Base-by-base conservation (phyloP, 2,329 filamentous ascomycete genomes). In the Shiraia bambusicola region DNA sequence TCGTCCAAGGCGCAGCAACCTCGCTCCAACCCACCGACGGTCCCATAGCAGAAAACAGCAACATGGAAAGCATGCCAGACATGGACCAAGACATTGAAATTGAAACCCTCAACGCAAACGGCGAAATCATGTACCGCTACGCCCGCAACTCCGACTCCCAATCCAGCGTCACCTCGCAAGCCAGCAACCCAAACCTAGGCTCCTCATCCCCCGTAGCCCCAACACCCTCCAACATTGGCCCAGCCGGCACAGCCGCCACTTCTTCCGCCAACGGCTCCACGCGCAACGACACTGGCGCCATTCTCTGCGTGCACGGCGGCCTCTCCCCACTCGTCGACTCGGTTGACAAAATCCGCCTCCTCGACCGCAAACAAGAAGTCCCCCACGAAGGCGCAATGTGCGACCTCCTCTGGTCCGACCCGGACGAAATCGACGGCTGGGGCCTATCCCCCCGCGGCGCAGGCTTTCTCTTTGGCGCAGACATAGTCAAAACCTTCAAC, bases 361-460 rank as follows among this genome's bases (percentile, higher is more conserved):
- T 98, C 15, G 94, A 98, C 67, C 84, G 61, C 19, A 97, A 97
- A 70, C 93, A 98, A 72, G 93, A 98, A 72, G 93, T 98, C 0
- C 93, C 93, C 0, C 93, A 98, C 65, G 93, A 98, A 73, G 93
- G 93, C 41, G 90, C 93, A 64, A 98, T 98, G 93, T 98, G 93
- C 71, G 93, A 98, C 69, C 78, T 98, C 1, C 79, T 98, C 2
- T 98, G 93, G 93, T 96, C 90, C 0, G 93, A 98, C 63, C 93
- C 93, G 0, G 93, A 98, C 68, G 93, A 98, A 59, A 95, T 96
- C 50, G 91, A 96, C 64, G 92, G 91, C 45, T 98, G 93, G 93
- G 92, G 91, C 9, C 75, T 97, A 5, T 95, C 88, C 1, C 93
- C 93, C 0, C 88, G 92, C 27, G 93, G 93, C 8, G 93, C 93